A percentile compares a stretch with the other conserved stretches of the same genome.
phyloP scores from a whole-genome alignment of 108 stramenopile species.

The Seminavis robusta region DNA sequence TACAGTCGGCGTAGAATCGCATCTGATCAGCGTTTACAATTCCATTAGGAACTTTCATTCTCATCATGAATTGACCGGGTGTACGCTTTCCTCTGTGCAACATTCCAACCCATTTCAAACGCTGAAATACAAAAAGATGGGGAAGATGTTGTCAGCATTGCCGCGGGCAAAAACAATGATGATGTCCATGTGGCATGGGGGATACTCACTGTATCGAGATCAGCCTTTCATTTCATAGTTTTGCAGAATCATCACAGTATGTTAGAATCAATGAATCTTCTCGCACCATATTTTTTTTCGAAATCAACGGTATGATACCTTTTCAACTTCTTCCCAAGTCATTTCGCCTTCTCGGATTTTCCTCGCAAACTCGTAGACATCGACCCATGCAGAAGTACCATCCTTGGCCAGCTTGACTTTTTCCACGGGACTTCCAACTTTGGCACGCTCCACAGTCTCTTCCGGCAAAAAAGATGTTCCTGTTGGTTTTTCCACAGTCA shows the following conservation, averaged over 20 bases:
- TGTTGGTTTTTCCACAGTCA: slow-evolving; percentile 60
- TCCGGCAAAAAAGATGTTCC: slow-evolving; percentile 74
- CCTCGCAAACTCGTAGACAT: slow-evolving; percentile 83
- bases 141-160: not conserved
- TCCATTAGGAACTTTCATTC: slow-evolving; percentile 90
- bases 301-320: no score
- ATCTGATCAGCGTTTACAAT: slow-evolving; percentile 88
- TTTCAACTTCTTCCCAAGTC: slow-evolving; percentile 87
- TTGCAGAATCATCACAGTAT: no score
- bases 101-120: slow-evolving; percentile 92
- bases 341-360: slow-evolving; percentile 78
- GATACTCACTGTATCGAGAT: slow-evolving; percentile 70
- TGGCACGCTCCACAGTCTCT: slow-evolving; percentile 62
- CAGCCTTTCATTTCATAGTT: no score
- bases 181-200: not conserved
- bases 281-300: no score
- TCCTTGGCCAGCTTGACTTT: slow-evolving; percentile 83
- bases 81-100: slow-evolving; percentile 90
- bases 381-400: slow-evolving; percentile 73
- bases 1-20: slow-evolving; percentile 79
- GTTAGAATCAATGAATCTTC: no score
- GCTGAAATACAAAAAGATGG: slow-evolving; percentile 17
- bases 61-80: slow-evolving; percentile 96
- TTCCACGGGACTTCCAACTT: slow-evolving; percentile 68
- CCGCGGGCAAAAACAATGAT: not conserved